Base-by-base conservation (phyloP, 768 basidiomycete species). In the Podaxis sp. region DNA sequence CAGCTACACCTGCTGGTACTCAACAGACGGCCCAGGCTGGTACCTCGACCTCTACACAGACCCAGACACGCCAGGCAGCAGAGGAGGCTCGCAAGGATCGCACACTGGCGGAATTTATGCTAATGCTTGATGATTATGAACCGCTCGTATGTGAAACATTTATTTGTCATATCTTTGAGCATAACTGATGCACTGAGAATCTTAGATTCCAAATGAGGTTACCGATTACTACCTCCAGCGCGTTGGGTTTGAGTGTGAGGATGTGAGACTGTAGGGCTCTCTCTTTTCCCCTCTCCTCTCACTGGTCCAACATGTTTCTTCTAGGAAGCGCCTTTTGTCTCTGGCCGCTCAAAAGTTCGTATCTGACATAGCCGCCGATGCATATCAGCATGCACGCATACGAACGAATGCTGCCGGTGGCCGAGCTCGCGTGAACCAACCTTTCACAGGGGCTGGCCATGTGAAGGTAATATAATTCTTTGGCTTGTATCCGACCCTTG, bases 341-440 rank as follows among this genome's bases (percentile, higher is more conserved):
- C 82, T 98, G 11, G 95, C 97, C 2, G 94, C 97, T 0, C 97
- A 99, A 70, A 98, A 98, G 70, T 98, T 99, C 70, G 89, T 98
- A 47, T 92, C 95, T 5, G 96, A 98, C 70, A 95, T 99, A 58
- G 91, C 96, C 2, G 85, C 91, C 1, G 97, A 99, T 72, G 95
- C 97, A 9, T 98, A 93, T 74, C 95, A 98, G 69, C 96, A 98
- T 74, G 97, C 97, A 6, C 91, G 96, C 32, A 92, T 98, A 68
- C 87, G 97, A 38, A 92, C 93, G 1, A 96, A 93, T 62, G 93
- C 92, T 37, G 71, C 87, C 4, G 85, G 88, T 28, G 89, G 91
- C 38, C 82, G 91, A 14, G 79, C 85, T 28, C 81, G 89, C 27
- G 79, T 83, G 10, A 85, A 82, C 66, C 84, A 85, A 65, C 78